Evolutionary conservation across 2,329 filamentous ascomycete species (phyloP), one percentile per base, ranked within the genome.

Genomic region (Annulohypoxylon truncatum): DNA sequence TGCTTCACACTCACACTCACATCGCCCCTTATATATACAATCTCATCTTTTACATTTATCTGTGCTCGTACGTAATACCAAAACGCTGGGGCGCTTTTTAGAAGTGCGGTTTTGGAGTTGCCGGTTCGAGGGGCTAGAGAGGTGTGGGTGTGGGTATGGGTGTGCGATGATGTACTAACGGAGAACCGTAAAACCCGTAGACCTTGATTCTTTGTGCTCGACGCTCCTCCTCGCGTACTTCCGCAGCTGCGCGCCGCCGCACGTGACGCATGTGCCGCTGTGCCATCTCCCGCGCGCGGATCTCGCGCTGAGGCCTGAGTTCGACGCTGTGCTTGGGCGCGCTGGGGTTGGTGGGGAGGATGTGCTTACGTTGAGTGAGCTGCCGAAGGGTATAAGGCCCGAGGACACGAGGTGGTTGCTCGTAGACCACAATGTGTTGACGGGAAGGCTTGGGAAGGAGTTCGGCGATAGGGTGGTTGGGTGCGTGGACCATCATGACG

Each of bases 191-290:
- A n/a, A n/a, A n/a, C n/a, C n/a, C n/a, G n/a, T 63, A 92, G 92
- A 96, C 72, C 89, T 96, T 58, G 92, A 96, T 79, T 94, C 92
- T 1, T 85, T 96, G 71, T 92, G 90, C 77, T 90, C 88, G 26
- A 87, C 92, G 24, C 79, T 96, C 15, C 79, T 94, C 24, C 88
- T 91, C 64, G 91, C 92, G 61, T 96, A 94, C 78, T 81, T 95
- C 35, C 87, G 88, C 68, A 90, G 88, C 31, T 85, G 89, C 74
- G 77, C 84, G 3, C 80, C 85, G 3, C 82, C 82, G 10, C 81
- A 84, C 52, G 79, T 78, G 20, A 80, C 91, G 33, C 90, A 92
- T 75, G 87, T 95, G 48, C 92, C 92, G 13, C 80, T 96, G 46
- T 87, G 89, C 63, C 92, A 94, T 76, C 85, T 96, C 12, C 85